These are phyloP conservation scores for Globisporangium nagaii DNA, from an alignment of 352 stramenopile genomes.

Conservation along the genomic window DNA sequence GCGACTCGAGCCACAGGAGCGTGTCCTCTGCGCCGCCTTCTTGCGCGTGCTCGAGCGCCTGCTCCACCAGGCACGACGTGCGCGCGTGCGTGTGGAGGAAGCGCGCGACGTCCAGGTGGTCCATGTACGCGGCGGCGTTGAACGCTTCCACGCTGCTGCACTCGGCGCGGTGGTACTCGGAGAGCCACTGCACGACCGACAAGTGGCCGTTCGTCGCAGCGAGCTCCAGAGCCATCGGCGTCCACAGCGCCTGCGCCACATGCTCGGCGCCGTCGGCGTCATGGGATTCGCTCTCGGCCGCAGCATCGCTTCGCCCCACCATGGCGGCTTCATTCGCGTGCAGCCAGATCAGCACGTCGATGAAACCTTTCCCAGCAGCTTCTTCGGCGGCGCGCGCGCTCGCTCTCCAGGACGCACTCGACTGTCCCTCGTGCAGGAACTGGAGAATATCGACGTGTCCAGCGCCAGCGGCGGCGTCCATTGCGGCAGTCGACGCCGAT, in stretches of 20 bases:
- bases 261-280: slow-evolving; percentile 11
- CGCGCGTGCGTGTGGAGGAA: slow-evolving; percentile 42
- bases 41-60: slow-evolving; percentile 56
- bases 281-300: background rate
- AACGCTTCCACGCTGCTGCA: slow-evolving; percentile 50
- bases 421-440: slow-evolving; percentile 31
- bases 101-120: slow-evolving; percentile 51
- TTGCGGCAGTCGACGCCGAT: slow-evolving; percentile 25
- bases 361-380: slow-evolving; percentile 39
- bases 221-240: slow-evolving; percentile 45
- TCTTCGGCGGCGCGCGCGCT: slow-evolving; percentile 57
- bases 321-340: slow-evolving; percentile 22
- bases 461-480: slow-evolving; percentile 45
- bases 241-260: slow-evolving; percentile 23
- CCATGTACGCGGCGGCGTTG: slow-evolving; percentile 69
- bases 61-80: slow-evolving; percentile 38
- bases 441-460: slow-evolving; percentile 57
- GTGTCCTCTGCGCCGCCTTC: slow-evolving; percentile 61
- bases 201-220: slow-evolving; percentile 62
- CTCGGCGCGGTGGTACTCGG: slow-evolving; percentile 36
- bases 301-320: background rate
- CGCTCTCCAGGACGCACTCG: slow-evolving; percentile 36
- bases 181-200: slow-evolving; percentile 53
- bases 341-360: slow-evolving; percentile 53
- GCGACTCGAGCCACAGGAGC: slow-evolving; percentile 45